phyloP scores from a whole-genome alignment of 2,329 filamentous ascomycete species.

The Sporothrix pseudoabietina region DNA sequence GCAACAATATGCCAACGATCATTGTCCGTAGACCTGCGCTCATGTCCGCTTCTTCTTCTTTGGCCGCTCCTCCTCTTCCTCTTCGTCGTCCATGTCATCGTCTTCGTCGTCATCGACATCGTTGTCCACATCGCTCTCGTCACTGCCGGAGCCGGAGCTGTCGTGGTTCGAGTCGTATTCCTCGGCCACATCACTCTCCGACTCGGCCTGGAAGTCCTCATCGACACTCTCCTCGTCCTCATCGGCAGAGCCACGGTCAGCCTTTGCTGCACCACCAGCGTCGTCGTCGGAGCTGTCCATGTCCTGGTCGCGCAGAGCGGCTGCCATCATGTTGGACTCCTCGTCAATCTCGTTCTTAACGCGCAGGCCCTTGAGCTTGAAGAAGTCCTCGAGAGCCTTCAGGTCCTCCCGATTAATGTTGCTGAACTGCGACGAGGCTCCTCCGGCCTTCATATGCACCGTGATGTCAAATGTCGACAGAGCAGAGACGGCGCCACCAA shows the following conservation, averaged over 20 bases:
- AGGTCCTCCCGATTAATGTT: slow-evolving; percentile 99
- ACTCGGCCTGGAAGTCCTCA: slow-evolving; percentile 92
- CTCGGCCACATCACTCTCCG: slow-evolving; percentile 92
- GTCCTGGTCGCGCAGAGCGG: slow-evolving; percentile 79
- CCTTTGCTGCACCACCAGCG: slow-evolving; percentile 65
- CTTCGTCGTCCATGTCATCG: slow-evolving; percentile 46
- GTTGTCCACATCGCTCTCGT: slow-evolving; percentile 62
- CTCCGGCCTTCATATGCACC: slow-evolving; percentile 83
- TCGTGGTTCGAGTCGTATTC: slow-evolving; percentile 93
- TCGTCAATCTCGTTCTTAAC: slow-evolving; percentile 99
- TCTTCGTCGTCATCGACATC: slow-evolving; percentile 55
- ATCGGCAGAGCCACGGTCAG: slow-evolving; percentile 86
- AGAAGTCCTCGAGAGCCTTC: slow-evolving; percentile 93
- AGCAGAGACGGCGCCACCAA: slow-evolving; percentile 89
- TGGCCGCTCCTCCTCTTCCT: slow-evolving; percentile 41
- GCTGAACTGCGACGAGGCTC: slow-evolving; percentile 90
- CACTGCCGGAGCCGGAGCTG: slow-evolving; percentile 73
- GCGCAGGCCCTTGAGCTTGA: slow-evolving; percentile 90
- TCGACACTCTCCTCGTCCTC: slow-evolving; percentile 95
- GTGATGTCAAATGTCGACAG: slow-evolving; percentile 97
- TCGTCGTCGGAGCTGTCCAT: slow-evolving; percentile 85
- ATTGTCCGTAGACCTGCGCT: background rate
- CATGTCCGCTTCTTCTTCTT: slow-evolving; percentile 49
- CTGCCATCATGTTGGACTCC: slow-evolving; percentile 78
- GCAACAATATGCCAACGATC: background rate